A percentile compares a stretch with the other conserved stretches of the same genome.
phyloP scores from a whole-genome alignment of 2,329 filamentous ascomycete genomes.

The Arthrobotrys iridis region DNA sequence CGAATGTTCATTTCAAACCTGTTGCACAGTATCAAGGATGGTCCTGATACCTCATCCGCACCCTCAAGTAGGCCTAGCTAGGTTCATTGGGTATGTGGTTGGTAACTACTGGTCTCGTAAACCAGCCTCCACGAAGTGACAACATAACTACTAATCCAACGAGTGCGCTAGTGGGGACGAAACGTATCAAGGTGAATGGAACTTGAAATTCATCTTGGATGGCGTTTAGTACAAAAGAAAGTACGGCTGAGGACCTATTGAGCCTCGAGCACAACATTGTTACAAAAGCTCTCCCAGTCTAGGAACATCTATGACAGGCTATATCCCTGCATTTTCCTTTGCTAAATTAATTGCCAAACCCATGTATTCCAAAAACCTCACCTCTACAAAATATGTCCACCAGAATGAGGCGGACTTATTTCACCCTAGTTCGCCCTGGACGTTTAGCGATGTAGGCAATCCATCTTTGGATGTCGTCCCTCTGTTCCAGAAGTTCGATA shows the following conservation, averaged over 20 bases:
- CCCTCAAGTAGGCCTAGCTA: no score
- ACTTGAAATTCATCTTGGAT: neutral
- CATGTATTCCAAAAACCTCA: neutral
- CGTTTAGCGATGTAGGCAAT: conserved; percentile 65
- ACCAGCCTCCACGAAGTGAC: no score
- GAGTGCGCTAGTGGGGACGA: neutral
- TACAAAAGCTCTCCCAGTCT: neutral
- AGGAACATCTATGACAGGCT: neutral
- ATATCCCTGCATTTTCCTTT: neutral
- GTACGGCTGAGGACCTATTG: neutral
- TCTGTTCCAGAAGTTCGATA: conserved; percentile 74
- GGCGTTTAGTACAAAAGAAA: neutral
- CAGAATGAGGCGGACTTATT: conserved; percentile 17
- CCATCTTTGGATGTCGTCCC: conserved; percentile 79
- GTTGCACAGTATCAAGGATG: neutral
- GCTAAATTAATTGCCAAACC: neutral
- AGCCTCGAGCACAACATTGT: neutral
- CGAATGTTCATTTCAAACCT: neutral
- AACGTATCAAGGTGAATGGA: neutral
- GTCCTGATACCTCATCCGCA: neutral
- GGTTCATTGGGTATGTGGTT: no score
- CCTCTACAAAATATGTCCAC: neutral
- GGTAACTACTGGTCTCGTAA: no score
- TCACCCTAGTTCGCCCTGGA: conserved; percentile 42
- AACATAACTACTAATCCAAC: no score